Evolutionary conservation across 2,329 filamentous ascomycete species (phyloP).

Genomic region (Epichloe amarillans): DNA sequence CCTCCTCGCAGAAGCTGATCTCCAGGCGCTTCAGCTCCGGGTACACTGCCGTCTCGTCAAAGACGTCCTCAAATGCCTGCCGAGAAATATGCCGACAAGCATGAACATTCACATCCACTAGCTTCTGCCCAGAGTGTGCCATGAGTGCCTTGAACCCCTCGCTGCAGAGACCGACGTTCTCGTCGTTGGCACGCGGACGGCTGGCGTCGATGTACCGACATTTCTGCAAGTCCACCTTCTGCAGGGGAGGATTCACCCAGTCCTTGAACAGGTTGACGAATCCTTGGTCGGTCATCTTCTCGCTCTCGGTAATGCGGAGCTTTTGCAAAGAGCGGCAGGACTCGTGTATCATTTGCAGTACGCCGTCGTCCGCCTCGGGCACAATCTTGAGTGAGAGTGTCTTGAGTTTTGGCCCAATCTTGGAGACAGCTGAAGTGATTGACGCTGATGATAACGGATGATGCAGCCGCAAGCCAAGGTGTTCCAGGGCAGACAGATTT

Average conservation of each 20-base stretch:
- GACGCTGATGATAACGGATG: constrained; percentile 40
- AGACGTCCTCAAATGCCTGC: constrained; percentile 61
- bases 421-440: constrained; percentile 47
- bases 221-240: constrained; percentile 60
- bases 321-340: constrained; percentile 58
- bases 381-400: constrained; percentile 69
- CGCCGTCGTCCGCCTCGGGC: constrained; percentile 48
- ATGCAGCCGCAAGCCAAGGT: constrained; percentile 60
- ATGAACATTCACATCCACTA: constrained; percentile 63
- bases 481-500: constrained; percentile 49
- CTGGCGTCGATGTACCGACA: constrained; percentile 65
- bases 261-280: constrained; percentile 59
- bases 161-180: constrained; percentile 60
- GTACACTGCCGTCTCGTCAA: constrained; percentile 48
- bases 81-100: constrained; percentile 71
- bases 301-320: constrained; percentile 69
- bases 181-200: constrained; percentile 50
- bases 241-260: constrained; percentile 63
- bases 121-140: constrained; percentile 57
- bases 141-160: constrained; percentile 70
- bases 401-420: constrained; percentile 51
- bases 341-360: constrained; percentile 58
- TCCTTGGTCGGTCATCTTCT: constrained; percentile 59
- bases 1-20: constrained; percentile 59
- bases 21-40: constrained; percentile 59